These are phyloP conservation scores for Pharnaceum exiguum DNA, from an alignment of 148 eudicot species.

Conservation along the genomic window DNA sequence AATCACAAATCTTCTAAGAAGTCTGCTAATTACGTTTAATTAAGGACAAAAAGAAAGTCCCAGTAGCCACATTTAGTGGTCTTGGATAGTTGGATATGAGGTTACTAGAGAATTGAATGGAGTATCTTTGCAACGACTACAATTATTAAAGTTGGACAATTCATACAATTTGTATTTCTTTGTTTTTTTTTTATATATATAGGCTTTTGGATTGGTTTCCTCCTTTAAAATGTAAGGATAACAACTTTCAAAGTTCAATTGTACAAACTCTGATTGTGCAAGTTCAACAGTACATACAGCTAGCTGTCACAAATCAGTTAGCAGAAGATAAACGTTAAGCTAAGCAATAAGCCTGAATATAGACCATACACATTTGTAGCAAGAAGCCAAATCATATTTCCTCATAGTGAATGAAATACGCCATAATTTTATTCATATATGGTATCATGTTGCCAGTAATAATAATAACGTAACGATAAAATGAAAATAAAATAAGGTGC, in stretches of 20 bases:
- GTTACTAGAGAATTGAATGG: too few species aligned
- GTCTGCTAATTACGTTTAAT: too few species aligned
- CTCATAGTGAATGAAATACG: constrained; percentile 7
- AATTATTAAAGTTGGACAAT: not conserved
- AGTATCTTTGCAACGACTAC: too few species aligned
- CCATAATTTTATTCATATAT: not conserved
- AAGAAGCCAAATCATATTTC: constrained; percentile 15
- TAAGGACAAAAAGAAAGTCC: too few species aligned
- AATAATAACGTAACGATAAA: not conserved
- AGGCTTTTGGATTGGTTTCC: too few species aligned
- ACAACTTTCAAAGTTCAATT: too few species aligned
- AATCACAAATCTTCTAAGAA: too few species aligned
- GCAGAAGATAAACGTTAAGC: not conserved
- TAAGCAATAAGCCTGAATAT: not conserved
- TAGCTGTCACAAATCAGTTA: not conserved
- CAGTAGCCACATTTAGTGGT: too few species aligned
- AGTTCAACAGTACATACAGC: not conserved
- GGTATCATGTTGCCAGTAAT: not conserved
- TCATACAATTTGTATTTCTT: not conserved
- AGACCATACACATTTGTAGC: constrained; percentile 22
- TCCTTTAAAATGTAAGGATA: too few species aligned
- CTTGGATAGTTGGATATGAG: too few species aligned
- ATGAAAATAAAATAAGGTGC: not conserved
- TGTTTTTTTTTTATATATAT: too few species aligned
- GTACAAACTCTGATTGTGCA: too few species aligned